Percentiles rank a stretch among this genome's conserved stretches.
phyloP scores from a whole-genome alignment of 2,329 filamentous ascomycete species.

The Clarireedia homoeocarpa region DNA sequence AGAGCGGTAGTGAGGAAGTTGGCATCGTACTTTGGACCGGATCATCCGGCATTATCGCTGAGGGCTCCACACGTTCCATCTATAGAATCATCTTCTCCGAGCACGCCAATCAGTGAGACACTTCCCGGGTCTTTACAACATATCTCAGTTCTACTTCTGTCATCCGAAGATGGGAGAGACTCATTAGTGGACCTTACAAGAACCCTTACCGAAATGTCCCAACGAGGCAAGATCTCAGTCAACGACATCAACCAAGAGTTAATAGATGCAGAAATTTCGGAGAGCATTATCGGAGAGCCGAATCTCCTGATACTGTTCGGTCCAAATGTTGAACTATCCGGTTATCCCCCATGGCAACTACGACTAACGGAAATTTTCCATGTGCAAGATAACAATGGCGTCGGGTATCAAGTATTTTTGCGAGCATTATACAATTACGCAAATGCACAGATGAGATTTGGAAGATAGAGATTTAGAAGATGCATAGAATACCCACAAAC shows the following conservation, averaged over 20 bases:
- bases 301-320: conserved; percentile 85
- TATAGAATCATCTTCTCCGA: conserved; percentile 39
- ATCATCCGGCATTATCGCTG: conserved; percentile 65
- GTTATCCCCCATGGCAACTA: conserved; percentile 96
- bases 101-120: conserved; percentile 36
- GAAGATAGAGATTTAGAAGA: conserved; percentile 22
- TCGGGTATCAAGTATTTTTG: conserved; percentile 92
- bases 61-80: conserved; percentile 63
- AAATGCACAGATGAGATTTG: conserved; percentile 77
- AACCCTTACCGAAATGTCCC: conserved; percentile 90
- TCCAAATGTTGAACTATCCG: conserved; percentile 73
- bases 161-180: conserved; percentile 80
- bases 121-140: conserved; percentile 31
- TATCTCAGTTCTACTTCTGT: conserved; percentile 67
- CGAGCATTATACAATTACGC: conserved; percentile 77
- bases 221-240: conserved; percentile 73
- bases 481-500: background rate
- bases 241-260: conserved; percentile 79
- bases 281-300: conserved; percentile 77
- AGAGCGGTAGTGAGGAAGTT: conserved; percentile 72
- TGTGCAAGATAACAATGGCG: conserved; percentile 66
- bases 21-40: conserved; percentile 74
- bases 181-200: conserved; percentile 93
- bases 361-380: conserved; percentile 90
- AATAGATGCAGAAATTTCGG: conserved; percentile 78